Evolutionary conservation across 257 asterid genomes (phyloP), one percentile per base, ranked within the genome.

Genomic region (Galeopsis tetrahit): DNA sequence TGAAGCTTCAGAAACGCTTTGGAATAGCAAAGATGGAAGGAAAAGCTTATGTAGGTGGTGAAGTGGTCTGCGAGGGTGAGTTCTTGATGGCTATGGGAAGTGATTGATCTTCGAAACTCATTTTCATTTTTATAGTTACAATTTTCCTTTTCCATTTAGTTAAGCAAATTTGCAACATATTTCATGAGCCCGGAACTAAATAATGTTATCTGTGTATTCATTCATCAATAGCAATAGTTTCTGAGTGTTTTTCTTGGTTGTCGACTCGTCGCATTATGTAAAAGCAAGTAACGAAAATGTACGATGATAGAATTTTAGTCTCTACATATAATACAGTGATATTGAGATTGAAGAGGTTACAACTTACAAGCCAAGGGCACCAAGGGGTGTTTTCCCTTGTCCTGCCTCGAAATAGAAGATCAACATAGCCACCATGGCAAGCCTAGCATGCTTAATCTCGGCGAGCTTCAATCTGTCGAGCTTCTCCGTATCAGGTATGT

Each of bases 21-120:
- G 97, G 97, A 52, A 86, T 89, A 34, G 96, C 97, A 5, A 94
- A 94, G 87, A 86, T 91, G 96, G 97, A 88, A 68, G 97, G 97
- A 39, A 91, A 91, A 73, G 97, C 99, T 2, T 91, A 91, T 5
- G 98, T 94, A n/a, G 96, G 97, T 2, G 87, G 88, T 32, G 97
- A 88, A 17, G 81, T 91, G 17, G 99, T 88, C 11, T 94, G 98
- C 10, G 97, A 91, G 87, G 98, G 96, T 39, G 96, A 93, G 74
- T 89, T 93, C 83, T 83, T 93, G 90, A 84, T 93, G 97, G 95
- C 96, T 66, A 87, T 77, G 75, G 96, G 98, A 67, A 81, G 85
- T 51, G 80, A 69, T 40, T 82, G 76, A 56, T 15, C 58, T 53
- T 55, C 21, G 52, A 43, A 55, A 57, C 13, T 32, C 44, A 43